Evolutionary conservation across 306 rosid species (phyloP), one percentile per base, ranked within the genome.

Genomic region (Medicago arabica): DNA sequence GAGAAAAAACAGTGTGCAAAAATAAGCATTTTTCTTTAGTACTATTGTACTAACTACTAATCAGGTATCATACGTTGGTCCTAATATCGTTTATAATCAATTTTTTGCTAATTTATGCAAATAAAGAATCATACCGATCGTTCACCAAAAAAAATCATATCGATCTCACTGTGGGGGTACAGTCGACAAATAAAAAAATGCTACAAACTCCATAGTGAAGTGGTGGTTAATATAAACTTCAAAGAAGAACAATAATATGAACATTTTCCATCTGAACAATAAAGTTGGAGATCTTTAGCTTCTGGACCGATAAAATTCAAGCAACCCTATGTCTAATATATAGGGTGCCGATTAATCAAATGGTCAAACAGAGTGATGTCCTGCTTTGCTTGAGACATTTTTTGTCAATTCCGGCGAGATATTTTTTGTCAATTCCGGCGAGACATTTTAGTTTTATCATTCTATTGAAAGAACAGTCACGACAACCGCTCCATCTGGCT

Each of bases 221-320:
- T 71, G 21, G 15, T 46, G 16, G 63, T 61, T 41, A 7, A 15
- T 17, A 44, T 40, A 39, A 72, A 50, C 49, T 78, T 31, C 2
- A 25, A 66, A 76, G 59, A 47, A 65, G 10, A 65, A 81, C 49
- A 34, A 62, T 18, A 13, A 10, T 34, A 69, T 69, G 13, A 34
- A 38, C 76, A 69, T 23, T 74, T 68, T n/a, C 17, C 15, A 31
- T 58, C 61, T 25, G 7, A 50, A 71, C 71, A 18, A 28, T 50
- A 61, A 75, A 69, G 39, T 5, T 31, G 53, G n/a, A 58, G 23
- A 23, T 61, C n/a, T 39, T 70, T 62, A 19, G 39, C 38, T 60
- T 66, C 43, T 60, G 2, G n/a, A 21, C 34, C 8, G 14, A 18
- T 61, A 38, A 38, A 39, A 31, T 64, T 39, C 55, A 21, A 66